Evolutionary conservation across 2,329 filamentous ascomycete species (phyloP), one percentile per base, ranked within the genome.

Genomic region (Claviceps sorghi): DNA sequence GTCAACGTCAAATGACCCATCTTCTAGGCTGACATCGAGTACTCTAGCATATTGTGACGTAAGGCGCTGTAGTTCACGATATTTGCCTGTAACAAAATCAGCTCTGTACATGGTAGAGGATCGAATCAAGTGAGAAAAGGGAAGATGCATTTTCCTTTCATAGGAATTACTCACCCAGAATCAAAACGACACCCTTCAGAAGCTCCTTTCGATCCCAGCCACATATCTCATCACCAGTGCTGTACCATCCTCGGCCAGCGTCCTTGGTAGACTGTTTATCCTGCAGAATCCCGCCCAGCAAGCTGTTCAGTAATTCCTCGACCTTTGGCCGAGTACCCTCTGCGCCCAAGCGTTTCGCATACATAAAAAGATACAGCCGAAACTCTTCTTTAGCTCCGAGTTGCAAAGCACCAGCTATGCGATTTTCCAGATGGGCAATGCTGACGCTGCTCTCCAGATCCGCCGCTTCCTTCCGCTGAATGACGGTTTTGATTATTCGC

Each of bases 301-400:
- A 72, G 46, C 81, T 85, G 59, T 88, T 84, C 30, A 97, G 72
- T 10, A 98, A 73, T 70, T 98, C 94, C 65, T 97, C 91, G 2
- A 96, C 89, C 70, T 98, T 98, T 53, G 80, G 77, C 59, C 84
- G 82, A 50, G 91, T 72, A 0, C 89, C 89, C 66, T 98, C 94
- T 0, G 89, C 88, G 1, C 93, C 93, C 6, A 98, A 79, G 0
- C 93, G 83, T 71, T 96, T 97, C 3, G 90, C 91, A 62, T 98
- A 98, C 89, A 97, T 97, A 62, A 89, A 85, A n/a, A 98, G 72
- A 62, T 97, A 97, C 1, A 95, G 75, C 53, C 88, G 82, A 70
- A 97, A 98, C 65, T 98, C 93, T 54, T 97, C 90, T 60, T 82
- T 85, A 0, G 93, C 85, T 3, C 85, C 87, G 1, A 98, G 72